These are phyloP conservation scores for Phytopythium delawarense DNA, from an alignment of 352 stramenopile genomes.

Conservation along the genomic window DNA sequence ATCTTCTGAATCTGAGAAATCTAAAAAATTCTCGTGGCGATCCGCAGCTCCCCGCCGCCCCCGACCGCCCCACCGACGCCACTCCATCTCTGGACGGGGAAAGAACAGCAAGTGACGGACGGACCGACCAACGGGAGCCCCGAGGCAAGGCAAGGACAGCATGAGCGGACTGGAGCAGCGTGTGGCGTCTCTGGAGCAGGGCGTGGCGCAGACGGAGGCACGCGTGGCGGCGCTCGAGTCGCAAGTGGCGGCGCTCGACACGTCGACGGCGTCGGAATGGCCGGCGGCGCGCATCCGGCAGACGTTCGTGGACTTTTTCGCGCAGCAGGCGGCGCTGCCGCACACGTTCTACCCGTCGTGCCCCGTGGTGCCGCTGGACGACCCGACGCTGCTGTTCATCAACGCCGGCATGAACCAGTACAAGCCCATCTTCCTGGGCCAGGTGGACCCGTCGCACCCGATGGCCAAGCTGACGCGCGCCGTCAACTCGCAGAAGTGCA, in stretches of 20 bases:
- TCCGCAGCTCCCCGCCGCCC: background rate
- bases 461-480: constrained; percentile 92
- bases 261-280: constrained; percentile 55
- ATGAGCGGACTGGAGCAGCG: constrained; percentile 32
- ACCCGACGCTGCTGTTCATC: constrained; percentile 98
- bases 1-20: too few relatives aligned
- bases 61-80: background rate
- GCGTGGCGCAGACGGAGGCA: constrained; percentile 18
- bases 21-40: constrained; percentile 2
- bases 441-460: constrained; percentile 92
- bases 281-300: constrained; percentile 94
- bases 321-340: constrained; percentile 65
- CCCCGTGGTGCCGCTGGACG: constrained; percentile 95
- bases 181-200: constrained; percentile 26
- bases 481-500: constrained; percentile 97
- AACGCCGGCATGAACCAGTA: constrained; percentile 99
- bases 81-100: constrained; percentile 2
- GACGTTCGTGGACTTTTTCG: constrained; percentile 98
- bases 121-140: background rate
- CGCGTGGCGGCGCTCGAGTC: constrained; percentile 19
- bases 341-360: constrained; percentile 97
- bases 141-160: background rate
- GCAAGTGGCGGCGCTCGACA: constrained; percentile 16
- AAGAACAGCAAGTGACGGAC: background rate
- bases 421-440: constrained; percentile 99